A percentile compares a stretch with the other conserved stretches of the same genome.
phyloP scores from a whole-genome alignment of 139 green algal species.

The Nannochloris sp. region DNA sequence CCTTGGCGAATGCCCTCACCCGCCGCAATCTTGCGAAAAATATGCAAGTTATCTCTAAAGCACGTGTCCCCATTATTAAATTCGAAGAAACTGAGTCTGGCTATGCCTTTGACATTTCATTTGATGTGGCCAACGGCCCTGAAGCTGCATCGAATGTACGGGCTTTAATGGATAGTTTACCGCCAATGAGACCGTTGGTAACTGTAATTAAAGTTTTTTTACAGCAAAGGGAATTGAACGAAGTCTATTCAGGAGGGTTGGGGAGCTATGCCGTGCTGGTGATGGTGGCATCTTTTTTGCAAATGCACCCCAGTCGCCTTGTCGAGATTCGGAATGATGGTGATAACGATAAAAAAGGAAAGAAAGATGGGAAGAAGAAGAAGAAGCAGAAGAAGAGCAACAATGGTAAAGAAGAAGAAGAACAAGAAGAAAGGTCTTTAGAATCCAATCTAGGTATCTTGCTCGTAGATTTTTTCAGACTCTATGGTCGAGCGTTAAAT shows the following conservation, averaged over 20 bases:
- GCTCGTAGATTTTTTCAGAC: slow-evolving; percentile 87
- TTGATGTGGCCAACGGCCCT: slow-evolving; percentile 81
- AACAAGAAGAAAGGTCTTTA: slow-evolving; percentile 15
- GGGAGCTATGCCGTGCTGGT: slow-evolving; percentile 89
- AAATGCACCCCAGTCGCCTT: slow-evolving; percentile 58
- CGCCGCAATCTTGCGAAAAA: slow-evolving; percentile 51
- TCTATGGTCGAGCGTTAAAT: slow-evolving; percentile 63
- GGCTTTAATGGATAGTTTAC: slow-evolving; percentile 54
- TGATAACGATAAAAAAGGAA: background rate
- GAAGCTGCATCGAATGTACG: slow-evolving; percentile 41
- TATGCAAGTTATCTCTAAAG: slow-evolving; percentile 85
- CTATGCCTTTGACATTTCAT: slow-evolving; percentile 89
- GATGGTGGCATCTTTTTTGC: slow-evolving; percentile 82
- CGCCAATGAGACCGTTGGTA: slow-evolving; percentile 73
- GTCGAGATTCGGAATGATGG: background rate
- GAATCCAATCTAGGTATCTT: slow-evolving; percentile 78
- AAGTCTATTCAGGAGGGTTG: slow-evolving; percentile 92
- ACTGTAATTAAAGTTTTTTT: slow-evolving; percentile 87
- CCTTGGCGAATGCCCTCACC: slow-evolving; percentile 54
- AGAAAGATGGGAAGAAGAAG: background rate
- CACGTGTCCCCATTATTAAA: slow-evolving; percentile 94
- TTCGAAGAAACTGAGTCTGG: slow-evolving; percentile 66
- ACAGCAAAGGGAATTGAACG: slow-evolving; percentile 89
- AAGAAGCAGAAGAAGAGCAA: background rate
- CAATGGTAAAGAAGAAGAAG: background rate